phyloP scores from a whole-genome alignment of 129 eudicot genomes.

The Tagetes patula region DNA sequence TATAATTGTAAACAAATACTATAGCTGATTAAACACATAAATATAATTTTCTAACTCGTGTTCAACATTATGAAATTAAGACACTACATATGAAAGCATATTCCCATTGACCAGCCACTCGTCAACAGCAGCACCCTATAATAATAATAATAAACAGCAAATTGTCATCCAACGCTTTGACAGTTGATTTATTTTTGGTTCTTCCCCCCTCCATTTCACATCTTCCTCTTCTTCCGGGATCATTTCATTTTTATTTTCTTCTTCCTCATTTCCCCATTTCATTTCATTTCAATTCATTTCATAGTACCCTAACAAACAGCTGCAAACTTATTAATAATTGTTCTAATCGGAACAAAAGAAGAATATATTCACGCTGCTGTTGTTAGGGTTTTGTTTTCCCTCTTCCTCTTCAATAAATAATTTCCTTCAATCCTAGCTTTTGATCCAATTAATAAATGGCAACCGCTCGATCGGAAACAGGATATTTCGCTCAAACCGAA shows the following conservation, averaged over 20 bases:
- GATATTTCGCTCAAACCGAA: slow-evolving; percentile 67
- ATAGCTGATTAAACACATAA: too few species aligned
- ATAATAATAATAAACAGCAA: too few species aligned
- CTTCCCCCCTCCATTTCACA: slow-evolving; percentile 20
- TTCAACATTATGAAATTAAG: too few species aligned
- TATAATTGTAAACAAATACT: too few species aligned
- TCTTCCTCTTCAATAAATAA: too few species aligned
- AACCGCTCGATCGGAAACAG: slow-evolving; percentile 45
- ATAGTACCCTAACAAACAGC: slow-evolving; percentile 28
- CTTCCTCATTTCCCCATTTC: neutral
- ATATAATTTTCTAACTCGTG: too few species aligned
- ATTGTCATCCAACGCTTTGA: neutral
- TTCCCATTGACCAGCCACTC: slow-evolving; percentile 1
- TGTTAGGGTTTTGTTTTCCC: slow-evolving; percentile 26
- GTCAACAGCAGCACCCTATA: neutral
- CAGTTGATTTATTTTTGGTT: slow-evolving; percentile 4
- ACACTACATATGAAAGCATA: too few species aligned
- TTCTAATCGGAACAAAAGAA: neutral
- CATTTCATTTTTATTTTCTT: neutral
- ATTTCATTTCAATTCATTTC: neutral
- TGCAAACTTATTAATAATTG: slow-evolving; percentile 7
- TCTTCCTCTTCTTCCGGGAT: slow-evolving; percentile 7
- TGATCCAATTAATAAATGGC: slow-evolving; percentile 45
- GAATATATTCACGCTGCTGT: neutral
- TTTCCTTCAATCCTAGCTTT: neutral